phyloP scores from a whole-genome alignment of 345 rosid genomes.

The Conringia planisiliqua region DNA sequence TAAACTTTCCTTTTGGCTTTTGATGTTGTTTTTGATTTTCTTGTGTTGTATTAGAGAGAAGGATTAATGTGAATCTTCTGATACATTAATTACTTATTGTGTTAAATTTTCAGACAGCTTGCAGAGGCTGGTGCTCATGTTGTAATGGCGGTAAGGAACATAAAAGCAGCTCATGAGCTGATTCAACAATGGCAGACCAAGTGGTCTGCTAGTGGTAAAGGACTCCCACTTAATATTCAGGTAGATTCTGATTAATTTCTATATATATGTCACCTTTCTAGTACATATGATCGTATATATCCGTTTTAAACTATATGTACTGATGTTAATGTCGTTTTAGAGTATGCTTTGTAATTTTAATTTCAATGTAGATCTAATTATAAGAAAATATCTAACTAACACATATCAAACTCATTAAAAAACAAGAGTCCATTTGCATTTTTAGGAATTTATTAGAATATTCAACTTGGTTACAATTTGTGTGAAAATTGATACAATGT shows the following conservation, averaged over 20 bases:
- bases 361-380: too few relatives aligned
- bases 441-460: not conserved
- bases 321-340: too few relatives aligned
- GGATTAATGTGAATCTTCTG: not conserved
- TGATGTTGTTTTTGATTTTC: not conserved
- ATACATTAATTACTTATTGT: not conserved
- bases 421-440: not conserved
- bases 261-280: not conserved
- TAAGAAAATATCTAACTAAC: not conserved
- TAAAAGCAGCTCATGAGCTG: conserved; percentile 9
- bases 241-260: not conserved
- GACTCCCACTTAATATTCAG: conserved; percentile 21
- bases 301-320: too few relatives aligned
- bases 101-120: conserved; percentile 50
- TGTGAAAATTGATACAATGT: not conserved
- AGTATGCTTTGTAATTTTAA: too few relatives aligned
- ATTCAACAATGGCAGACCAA: conserved; percentile 30
- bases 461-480: not conserved
- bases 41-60: not conserved
- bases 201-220: conserved; percentile 9
- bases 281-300: not conserved
- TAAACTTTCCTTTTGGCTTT: not conserved
- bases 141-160: conserved; percentile 72
- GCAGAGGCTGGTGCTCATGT: conserved; percentile 91
- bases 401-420: not conserved